Conservation (phyloP, 1,284 basidiomycete genomes). For the Hemileia vastatrix region DNA sequence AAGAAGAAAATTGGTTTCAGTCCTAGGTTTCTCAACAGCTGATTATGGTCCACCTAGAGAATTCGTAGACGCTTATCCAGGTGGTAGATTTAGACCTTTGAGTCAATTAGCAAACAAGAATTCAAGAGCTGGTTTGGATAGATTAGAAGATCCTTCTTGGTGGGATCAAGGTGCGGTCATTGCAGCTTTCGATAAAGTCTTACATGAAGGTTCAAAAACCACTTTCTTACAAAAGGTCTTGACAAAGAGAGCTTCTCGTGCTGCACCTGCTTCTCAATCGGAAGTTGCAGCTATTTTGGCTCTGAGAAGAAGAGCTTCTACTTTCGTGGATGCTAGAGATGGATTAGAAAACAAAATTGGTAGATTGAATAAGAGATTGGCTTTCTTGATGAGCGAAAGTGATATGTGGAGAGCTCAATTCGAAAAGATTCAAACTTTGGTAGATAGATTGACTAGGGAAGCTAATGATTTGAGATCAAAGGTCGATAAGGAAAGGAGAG, state of each 20-base stretch:
- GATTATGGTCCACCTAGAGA: constrained; percentile 50
- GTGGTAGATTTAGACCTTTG: constrained; percentile 53
- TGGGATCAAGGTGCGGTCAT: constrained; percentile 35
- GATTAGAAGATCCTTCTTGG: constrained; percentile 34
- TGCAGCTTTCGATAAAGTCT: constrained; percentile 34
- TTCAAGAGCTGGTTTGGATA: constrained; percentile 29
- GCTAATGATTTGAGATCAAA: constrained; percentile 67
- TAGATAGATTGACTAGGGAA: constrained; percentile 75
- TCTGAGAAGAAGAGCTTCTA: too few relatives aligned
- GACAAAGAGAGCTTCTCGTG: constrained; percentile 25
- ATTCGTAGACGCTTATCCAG: constrained; percentile 88
- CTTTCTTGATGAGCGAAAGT: constrained; percentile 81
- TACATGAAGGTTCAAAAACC: constrained; percentile 33
- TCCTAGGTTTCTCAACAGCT: constrained; percentile 53
- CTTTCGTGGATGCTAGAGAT: constrained; percentile 84
- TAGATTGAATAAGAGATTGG: constrained; percentile 52
- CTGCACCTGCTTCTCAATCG: constrained; percentile 29
- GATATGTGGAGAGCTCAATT: constrained; percentile 85
- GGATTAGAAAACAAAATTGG: constrained; percentile 61
- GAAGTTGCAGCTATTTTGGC: constrained; percentile 34
- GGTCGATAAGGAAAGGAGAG: constrained; percentile 76
- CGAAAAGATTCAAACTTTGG: constrained; percentile 78
- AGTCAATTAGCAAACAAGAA: constrained; percentile 29
- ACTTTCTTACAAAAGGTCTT: constrained; percentile 35
- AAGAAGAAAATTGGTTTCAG: constrained; percentile 61